Base-by-base conservation (phyloP, 2,329 filamentous ascomycete species). In the Fusarium sp. region DNA sequence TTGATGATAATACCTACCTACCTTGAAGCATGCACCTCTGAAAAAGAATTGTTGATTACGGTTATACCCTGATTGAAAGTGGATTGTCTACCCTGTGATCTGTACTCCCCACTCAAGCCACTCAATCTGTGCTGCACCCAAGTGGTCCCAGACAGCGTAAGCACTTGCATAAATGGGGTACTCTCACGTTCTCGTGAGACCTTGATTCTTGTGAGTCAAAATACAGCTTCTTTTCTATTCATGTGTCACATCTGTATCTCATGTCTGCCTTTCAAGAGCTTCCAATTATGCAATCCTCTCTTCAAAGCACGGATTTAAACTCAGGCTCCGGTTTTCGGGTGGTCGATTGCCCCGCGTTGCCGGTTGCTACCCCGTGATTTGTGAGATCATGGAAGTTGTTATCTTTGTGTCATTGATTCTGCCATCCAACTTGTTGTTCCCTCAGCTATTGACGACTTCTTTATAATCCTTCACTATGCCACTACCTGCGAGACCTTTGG, bases 271-370 rank as follows among this genome's bases (percentile, higher is more conserved):
- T 44, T 38, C 14, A 0, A 33, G 11, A 39, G 19, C 15, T 39
- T 7, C 10, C 21, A 39, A 35, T 29, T 12, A 63, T 63, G 42
- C 16, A 10, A 23, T 63, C 12, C 16, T 39, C 41, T 44, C 16
- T 8, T 7, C 45, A 18, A 21, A 68, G 18, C 18, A 37, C 29
- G 38, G n/a, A 33, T 19, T 31, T 35, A 27, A 33, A 19, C 6
- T 23, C 10, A 19, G 27, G 19, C 27, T n/a, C 45, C 60, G 66
- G 33, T 57, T 12, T 35, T 60, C 69, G 65, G 60, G 42, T 27
- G 21, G 19, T 70, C 25, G 23, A 56, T 70, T 73, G 58, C 66
- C 48, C 70, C 70, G 66, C 66, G 66, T 55, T 64, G n/a, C 69
- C 59, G 69, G 59, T 41, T 45, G 27, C 39, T 59, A 38, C 19